Base-by-base conservation (phyloP, 306 rosid species). In the Mucuna pruriens region DNA sequence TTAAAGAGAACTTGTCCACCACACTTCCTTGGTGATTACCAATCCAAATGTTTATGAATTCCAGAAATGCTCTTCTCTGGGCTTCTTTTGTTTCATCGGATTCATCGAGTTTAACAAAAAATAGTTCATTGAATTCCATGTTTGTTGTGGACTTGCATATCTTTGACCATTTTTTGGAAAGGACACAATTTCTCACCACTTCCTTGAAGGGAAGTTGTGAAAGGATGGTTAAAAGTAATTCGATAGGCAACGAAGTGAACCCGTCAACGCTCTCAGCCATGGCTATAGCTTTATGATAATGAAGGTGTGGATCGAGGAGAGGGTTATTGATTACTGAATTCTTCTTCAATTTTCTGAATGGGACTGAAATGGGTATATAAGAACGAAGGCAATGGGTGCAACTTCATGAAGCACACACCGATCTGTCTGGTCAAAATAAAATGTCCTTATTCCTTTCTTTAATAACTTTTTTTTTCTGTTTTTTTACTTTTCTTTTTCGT, bases 191-290 rank as follows among this genome's bases (percentile, higher is more conserved):
- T 67, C 67, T 66, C 0, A 81, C 77, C 0, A 77, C 81, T 3
- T 84, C 87, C 38, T 74, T 79, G 66, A 84, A 79, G 3, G 73
- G 66, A 19, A 84, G 72, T 0, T 16, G 23, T 15, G 87, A 84
- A 33, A 78, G 5, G 17, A 78, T 84, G 46, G 3, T 7, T 17
- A 71, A 15, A 9, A 78, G 72, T 22, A 84, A 7, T 5, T 82
- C 0, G 0, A 42, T 22, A 0, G 80, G 84, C 11, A 84, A 45
- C 3, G 0, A 17, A 19, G 20, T 26, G 2, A 79, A 19, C 34
- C 3, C 4, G 10, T 84, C 73, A 11, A 16, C 0, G 40, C 54
- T 60, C n/a, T 0, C 7, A 19, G 31, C 73, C 84, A 80, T 71
- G 66, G 55, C 45, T 55, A 8, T 10, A 4, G 6, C 17, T 51